Evolutionary conservation across 1,284 basidiomycete species (phyloP).

Genomic region (Wallemia ichthyophaga): DNA sequence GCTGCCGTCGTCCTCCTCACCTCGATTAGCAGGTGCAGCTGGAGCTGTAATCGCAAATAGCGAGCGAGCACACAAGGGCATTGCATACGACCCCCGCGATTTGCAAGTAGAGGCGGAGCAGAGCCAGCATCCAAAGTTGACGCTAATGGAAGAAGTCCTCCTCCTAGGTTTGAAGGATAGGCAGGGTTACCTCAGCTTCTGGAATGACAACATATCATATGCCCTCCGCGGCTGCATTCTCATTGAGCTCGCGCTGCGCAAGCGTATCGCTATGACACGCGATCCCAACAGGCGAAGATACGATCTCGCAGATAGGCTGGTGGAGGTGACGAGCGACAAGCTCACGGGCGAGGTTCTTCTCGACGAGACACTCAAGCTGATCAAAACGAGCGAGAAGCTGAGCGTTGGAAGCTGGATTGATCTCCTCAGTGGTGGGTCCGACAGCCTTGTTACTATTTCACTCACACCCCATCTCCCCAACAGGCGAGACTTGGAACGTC

Average conservation of each 20-base stretch:
- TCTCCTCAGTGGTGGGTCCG: constrained; percentile 51
- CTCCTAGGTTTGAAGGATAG: constrained; percentile 71
- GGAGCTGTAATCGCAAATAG: too few species aligned
- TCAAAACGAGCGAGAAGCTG: constrained; percentile 46
- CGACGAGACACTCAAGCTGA: constrained; percentile 84
- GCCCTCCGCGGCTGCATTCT: constrained; percentile 79
- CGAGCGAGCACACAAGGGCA: constrained; percentile 7
- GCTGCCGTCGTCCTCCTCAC: background rate
- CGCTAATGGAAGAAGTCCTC: constrained; percentile 88
- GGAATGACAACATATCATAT: constrained; percentile 96
- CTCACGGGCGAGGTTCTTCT: constrained; percentile 82
- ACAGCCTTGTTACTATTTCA: background rate
- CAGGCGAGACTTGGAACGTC: constrained; percentile 93
- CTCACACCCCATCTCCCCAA: background rate
- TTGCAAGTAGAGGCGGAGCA: constrained; percentile 41
- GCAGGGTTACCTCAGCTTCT: constrained; percentile 77
- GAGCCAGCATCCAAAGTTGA: constrained; percentile 45
- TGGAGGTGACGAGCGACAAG: constrained; percentile 67
- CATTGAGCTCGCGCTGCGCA: constrained; percentile 64
- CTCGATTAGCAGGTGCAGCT: too few species aligned
- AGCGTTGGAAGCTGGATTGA: constrained; percentile 82
- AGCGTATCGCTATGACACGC: constrained; percentile 58
- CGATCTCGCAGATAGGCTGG: constrained; percentile 46
- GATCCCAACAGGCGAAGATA: constrained; percentile 49
- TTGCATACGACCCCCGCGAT: constrained; percentile 85